Base-by-base conservation (phyloP, 2,329 filamentous ascomycete genomes). In the Trichoderma sp. region DNA sequence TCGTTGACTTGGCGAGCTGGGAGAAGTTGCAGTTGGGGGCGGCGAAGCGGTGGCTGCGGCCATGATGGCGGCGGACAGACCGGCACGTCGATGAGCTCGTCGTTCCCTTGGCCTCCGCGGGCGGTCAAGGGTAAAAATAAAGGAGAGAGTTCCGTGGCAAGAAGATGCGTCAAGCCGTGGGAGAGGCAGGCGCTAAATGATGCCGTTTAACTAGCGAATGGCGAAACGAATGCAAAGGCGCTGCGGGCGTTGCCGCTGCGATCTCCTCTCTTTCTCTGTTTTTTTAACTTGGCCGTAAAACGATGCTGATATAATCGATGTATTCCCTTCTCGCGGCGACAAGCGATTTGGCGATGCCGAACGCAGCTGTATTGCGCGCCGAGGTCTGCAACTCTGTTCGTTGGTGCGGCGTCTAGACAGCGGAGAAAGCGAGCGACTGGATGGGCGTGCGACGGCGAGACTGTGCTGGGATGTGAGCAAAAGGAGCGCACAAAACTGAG, bases 41-140 rank as follows among this genome's bases (percentile, higher is more conserved):
- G 81, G 77, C 64, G 82, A 81, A 39, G 80, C 76, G 73, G 76
- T 77, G 73, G 80, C 77, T 70, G 81, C 79, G 72, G 80, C 80
- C 81, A 82, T 82, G 73, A 67, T 79, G 72, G 63, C 72, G 58
- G 62, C 36, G 39, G 65, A 53, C 24, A 58, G 39, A 61, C 58
- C 71, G 58, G 64, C 39, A 61, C 65, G 69, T 61, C 58, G 58
- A 63, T 18, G 34, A 70, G 56, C 30, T 70, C 63, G 73, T 72
- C 21, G 60, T 60, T 26, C 60, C 36, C 58, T 69, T 47, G 9
- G 26, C 57, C 57, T 43, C 34, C 9, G 21, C 21, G 6, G 26
- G 6, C 15, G 6, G 71, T 34, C 63, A 30, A 57, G 57, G 24
- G n/a, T 14, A 39, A 39, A 21, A n/a, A 14, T 8, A 26, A 30